Evolutionary conservation across 129 eudicot species (phyloP).

Genomic region (Silybum marianum): DNA sequence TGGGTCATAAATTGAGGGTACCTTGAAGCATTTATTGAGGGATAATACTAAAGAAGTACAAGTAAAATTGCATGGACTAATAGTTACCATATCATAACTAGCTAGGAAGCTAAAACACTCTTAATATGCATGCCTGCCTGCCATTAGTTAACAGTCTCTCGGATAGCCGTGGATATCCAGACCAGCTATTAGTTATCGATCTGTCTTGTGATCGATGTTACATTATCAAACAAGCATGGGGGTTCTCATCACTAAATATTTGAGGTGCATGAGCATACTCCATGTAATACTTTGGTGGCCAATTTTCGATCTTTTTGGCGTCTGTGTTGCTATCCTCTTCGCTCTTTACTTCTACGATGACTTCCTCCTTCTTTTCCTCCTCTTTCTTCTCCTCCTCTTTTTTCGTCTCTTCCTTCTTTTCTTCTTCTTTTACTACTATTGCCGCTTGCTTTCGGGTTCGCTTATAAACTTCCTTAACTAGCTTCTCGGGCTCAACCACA

Average conservation of each 20-base stretch:
- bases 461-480: constrained; percentile 61
- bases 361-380: constrained; percentile 36
- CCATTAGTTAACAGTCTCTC: not conserved
- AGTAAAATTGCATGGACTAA: constrained; percentile 16
- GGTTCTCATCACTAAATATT: constrained; percentile 85
- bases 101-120: constrained; percentile 7
- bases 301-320: constrained; percentile 53
- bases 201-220: constrained; percentile 21
- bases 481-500: constrained; percentile 57
- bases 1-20: not conserved
- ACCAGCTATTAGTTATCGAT: not conserved
- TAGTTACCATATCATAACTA: constrained; percentile 13
- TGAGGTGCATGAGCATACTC: constrained; percentile 68
- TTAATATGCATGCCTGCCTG: not conserved
- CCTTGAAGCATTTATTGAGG: constrained; percentile 8
- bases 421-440: constrained; percentile 51
- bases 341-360: constrained; percentile 29
- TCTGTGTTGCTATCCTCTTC: constrained; percentile 50
- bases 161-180: not conserved
- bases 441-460: constrained; percentile 70
- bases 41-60: constrained; percentile 19
- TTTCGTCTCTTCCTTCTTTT: constrained; percentile 43
- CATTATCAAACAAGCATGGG: constrained; percentile 81
- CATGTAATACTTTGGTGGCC: constrained; percentile 61
- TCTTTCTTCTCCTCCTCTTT: constrained; percentile 43